A percentile compares a stretch with the other conserved stretches of the same genome.
These are phyloP conservation scores for Pseudocercospora fuligena DNA, from an alignment of 2,329 filamentous ascomycete genomes.

Conservation along the genomic window DNA sequence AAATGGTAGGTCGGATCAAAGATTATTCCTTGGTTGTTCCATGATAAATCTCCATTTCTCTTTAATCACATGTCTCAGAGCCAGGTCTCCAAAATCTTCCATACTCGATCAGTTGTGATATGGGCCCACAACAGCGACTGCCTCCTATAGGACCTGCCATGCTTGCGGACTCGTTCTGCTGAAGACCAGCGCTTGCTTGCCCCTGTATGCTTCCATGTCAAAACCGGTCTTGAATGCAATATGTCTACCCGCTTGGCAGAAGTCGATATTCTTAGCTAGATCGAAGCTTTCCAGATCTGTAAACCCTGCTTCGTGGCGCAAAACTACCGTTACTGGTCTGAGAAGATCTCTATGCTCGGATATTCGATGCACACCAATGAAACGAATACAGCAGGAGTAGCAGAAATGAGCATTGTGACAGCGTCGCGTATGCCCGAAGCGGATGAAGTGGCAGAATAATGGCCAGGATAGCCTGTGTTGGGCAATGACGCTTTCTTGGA, in stretches of 20 bases:
- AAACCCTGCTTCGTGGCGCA: not conserved
- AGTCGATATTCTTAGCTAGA: not conserved
- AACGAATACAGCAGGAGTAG: not conserved
- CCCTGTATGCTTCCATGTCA: too few relatives aligned
- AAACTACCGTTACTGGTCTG: not conserved
- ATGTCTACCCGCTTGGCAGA: not conserved
- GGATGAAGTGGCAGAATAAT: constrained; percentile 2
- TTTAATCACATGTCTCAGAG: not conserved
- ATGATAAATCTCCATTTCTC: not conserved
- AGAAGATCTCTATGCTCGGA: not conserved
- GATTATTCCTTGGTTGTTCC: not conserved
- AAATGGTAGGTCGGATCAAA: not conserved
- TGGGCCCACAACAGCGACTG: not conserved
- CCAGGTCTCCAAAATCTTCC: not conserved
- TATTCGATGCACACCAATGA: constrained; percentile 1
- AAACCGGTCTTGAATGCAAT: not conserved
- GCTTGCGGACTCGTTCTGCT: not conserved
- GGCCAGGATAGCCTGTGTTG: not conserved
- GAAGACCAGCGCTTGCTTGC: too few relatives aligned
- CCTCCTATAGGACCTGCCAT: not conserved
- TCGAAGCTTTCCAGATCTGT: not conserved
- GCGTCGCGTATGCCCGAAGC: not conserved
- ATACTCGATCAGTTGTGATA: too few relatives aligned
- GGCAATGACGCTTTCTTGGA: not conserved
- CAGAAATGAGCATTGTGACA: not conserved